phyloP scores from a whole-genome alignment of 345 rosid genomes.

The Citrus sinensis region DNA sequence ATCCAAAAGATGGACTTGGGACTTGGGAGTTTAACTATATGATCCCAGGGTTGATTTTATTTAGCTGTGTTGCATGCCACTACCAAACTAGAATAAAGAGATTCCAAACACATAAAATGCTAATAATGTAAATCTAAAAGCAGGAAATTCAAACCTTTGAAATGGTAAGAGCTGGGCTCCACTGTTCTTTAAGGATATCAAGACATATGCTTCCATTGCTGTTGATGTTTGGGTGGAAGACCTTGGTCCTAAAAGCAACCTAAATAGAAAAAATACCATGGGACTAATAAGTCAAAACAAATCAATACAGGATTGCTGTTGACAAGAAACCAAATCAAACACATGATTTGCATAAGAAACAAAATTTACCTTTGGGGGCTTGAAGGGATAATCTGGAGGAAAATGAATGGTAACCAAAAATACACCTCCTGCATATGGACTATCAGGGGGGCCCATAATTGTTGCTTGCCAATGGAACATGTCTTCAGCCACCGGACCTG shows the following conservation, averaged over 20 bases:
- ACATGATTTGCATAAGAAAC: neutral
- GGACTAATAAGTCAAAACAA: neutral
- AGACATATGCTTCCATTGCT: slow-evolving; percentile 48
- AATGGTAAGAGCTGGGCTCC: slow-evolving; percentile 53
- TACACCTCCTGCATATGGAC: slow-evolving; percentile 41
- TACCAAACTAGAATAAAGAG: neutral
- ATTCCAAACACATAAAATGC: neutral
- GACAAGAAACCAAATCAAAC: neutral
- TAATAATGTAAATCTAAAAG: neutral
- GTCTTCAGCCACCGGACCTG: slow-evolving; percentile 34
- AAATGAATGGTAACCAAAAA: slow-evolving; percentile 34
- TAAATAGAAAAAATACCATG: neutral
- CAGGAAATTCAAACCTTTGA: slow-evolving; percentile 29
- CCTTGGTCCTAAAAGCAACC: slow-evolving; percentile 46
- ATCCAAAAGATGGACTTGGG: neutral
- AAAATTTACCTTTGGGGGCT: slow-evolving; percentile 34
- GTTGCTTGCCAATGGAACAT: slow-evolving; percentile 41
- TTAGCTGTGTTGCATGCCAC: neutral
- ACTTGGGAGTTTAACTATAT: neutral
- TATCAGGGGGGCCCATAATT: slow-evolving; percentile 42
- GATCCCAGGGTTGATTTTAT: neutral
- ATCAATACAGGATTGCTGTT: neutral
- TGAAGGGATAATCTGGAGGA: slow-evolving; percentile 42
- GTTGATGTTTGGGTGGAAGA: slow-evolving; percentile 42
- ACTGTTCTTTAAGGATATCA: slow-evolving; percentile 46